phyloP scores from a whole-genome alignment of 2,329 filamentous ascomycete genomes.

The Neonectria magnoliae region DNA sequence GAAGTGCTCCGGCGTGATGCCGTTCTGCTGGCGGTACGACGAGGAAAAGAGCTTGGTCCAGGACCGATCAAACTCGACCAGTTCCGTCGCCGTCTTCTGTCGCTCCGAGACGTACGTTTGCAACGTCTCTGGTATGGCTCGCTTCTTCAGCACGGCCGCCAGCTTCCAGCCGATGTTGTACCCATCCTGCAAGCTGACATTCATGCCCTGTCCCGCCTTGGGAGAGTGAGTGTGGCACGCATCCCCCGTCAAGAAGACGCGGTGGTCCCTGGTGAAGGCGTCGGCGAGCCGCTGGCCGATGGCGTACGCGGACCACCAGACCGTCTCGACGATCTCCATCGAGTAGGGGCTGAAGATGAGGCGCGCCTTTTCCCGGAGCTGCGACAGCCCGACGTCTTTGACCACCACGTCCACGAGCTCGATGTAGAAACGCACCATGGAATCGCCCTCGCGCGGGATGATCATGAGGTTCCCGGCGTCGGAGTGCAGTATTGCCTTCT shows the following conservation, averaged over 20 bases:
- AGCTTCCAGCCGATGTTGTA: slow-evolving; percentile 68
- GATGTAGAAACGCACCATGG: slow-evolving; percentile 68
- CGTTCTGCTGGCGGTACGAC: slow-evolving; percentile 15
- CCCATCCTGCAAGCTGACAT: slow-evolving; percentile 72
- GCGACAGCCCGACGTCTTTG: neutral
- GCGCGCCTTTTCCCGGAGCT: slow-evolving; percentile 50
- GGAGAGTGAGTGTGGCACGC: slow-evolving; percentile 66
- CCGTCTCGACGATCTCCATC: slow-evolving; percentile 60
- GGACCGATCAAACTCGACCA: slow-evolving; percentile 66
- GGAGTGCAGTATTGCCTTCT: slow-evolving; percentile 53
- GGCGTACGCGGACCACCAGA: slow-evolving; percentile 72
- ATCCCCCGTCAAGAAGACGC: slow-evolving; percentile 76
- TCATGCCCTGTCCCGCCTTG: slow-evolving; percentile 76
- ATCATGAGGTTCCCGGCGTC: slow-evolving; percentile 64
- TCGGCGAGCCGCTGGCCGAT: slow-evolving; percentile 71
- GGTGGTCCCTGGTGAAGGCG: slow-evolving; percentile 61
- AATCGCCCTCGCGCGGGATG: slow-evolving; percentile 67
- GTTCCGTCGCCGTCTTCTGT: slow-evolving; percentile 66
- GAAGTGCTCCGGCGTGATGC: slow-evolving; percentile 22
- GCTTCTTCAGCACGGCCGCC: slow-evolving; percentile 51
- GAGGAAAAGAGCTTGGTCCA: slow-evolving; percentile 28
- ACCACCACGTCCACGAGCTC: slow-evolving; percentile 7
- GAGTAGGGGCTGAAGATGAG: slow-evolving; percentile 63
- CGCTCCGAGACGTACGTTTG: slow-evolving; percentile 61
- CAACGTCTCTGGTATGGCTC: slow-evolving; percentile 49